Evolutionary conservation across 179 eudicot genomes (phyloP), one percentile per base, ranked within the genome.

Genomic region (Camellia oleifera): DNA sequence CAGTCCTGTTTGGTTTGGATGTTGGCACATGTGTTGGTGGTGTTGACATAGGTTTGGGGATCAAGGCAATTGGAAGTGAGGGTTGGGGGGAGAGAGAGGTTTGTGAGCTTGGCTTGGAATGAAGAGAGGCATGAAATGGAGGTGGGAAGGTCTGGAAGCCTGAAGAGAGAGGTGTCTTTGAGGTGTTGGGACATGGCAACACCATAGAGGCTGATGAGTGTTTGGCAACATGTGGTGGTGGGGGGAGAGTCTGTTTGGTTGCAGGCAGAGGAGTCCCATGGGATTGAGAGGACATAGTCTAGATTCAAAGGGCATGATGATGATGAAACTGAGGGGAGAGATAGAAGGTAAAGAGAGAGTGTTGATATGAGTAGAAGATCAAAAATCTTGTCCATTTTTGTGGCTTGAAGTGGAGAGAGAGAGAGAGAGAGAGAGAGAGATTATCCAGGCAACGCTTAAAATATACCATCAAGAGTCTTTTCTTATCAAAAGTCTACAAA

Each of bases 181-280:
- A 93, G 92, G 81, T 86, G 63, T 42, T 83, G 82, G 10, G 97
- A 77, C 15, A 93, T 62, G 50, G 85, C 89, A 26, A 92, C 81
- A 0, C 91, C 97, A 68, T 64, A 83, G 63, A 93, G 90, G 79
- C 90, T 86, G 74, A 92, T 77, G 3, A 93, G 88, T 61, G 94
- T 88, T 75, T 89, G 92, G 68, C 94, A 92, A 76, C 97, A 93
- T 45, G 73, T 8, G 44, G 45, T 52, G 62, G n/a, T 13, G 61
- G 46, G 14, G 13, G 10, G 7, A 15, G 60, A 13, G 17, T 15
- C 23, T 56, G 67, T 13, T 6, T 56, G 71, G 48, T 26, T 50
- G 60, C 42, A 50, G 14, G 75, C 53, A 14, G 63, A 75, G 85
- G 91, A 90, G 67, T 81, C 82, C 95, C 97, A 93, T 60, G 89